These are phyloP conservation scores for Penicillium sp. DNA, from an alignment of 2,329 filamentous ascomycete genomes.

Conservation along the genomic window DNA sequence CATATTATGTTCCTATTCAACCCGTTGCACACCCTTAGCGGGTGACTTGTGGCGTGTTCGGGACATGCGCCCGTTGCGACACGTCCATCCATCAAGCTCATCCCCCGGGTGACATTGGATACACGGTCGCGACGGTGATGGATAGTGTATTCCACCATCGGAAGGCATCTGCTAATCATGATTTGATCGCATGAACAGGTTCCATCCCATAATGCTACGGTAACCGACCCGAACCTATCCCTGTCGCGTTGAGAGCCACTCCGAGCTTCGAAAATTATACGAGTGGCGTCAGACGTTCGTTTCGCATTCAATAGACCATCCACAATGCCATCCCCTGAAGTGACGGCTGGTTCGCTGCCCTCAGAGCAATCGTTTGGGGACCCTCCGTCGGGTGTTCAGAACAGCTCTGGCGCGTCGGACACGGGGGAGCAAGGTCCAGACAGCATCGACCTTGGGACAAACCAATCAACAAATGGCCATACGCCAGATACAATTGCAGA, in stretches of 20 bases:
- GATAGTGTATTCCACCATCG: neutral
- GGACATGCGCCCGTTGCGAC: constrained; percentile 19
- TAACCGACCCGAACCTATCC: constrained; percentile 22
- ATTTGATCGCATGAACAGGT: constrained; percentile 3
- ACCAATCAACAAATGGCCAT: constrained; percentile 27
- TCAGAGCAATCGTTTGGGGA: constrained; percentile 23
- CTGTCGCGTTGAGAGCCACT: constrained; percentile 24
- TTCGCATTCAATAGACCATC: constrained; percentile 5
- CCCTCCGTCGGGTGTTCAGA: constrained; percentile 22
- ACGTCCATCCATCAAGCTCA: constrained; percentile 12
- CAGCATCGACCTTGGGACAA: constrained; percentile 19
- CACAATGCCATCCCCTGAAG: constrained; percentile 37
- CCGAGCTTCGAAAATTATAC: constrained; percentile 17
- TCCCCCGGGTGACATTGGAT: constrained; percentile 1
- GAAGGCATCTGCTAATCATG: constrained; percentile 8
- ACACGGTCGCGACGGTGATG: constrained; percentile 13
- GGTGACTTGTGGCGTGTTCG: constrained; percentile 1
- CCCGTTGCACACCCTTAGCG: constrained; percentile 1
- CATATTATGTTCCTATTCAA: neutral
- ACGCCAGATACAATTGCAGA: constrained; percentile 50
- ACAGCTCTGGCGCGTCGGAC: constrained; percentile 24
- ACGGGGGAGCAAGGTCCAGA: constrained; percentile 21
- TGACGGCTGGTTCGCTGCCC: constrained; percentile 22
- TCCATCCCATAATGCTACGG: constrained; percentile 30
- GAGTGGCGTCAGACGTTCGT: constrained; percentile 18